Conservation (phyloP, 352 stramenopile genomes). For the Globisporangium irregulare region DNA sequence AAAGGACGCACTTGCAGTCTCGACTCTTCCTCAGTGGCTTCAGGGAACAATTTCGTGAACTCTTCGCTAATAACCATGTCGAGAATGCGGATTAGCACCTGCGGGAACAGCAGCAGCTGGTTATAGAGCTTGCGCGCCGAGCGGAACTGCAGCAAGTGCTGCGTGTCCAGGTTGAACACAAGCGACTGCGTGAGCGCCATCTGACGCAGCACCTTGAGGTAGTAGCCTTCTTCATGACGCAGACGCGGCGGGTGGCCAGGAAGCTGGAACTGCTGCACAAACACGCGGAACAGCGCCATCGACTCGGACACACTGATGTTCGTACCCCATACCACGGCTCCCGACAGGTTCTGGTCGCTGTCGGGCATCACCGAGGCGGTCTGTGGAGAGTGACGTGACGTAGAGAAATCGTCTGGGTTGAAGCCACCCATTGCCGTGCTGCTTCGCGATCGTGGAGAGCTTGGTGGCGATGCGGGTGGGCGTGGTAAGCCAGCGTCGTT, state of each 20-base stretch:
- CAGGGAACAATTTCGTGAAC: constrained; percentile 55
- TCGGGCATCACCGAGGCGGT: constrained; percentile 18
- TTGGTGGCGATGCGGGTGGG: constrained; percentile 59
- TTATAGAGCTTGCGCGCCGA: constrained; percentile 92
- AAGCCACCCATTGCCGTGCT: constrained; percentile 19
- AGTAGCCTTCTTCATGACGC: constrained; percentile 56
- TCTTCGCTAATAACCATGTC: constrained; percentile 96
- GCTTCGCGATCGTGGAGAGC: constrained; percentile 49
- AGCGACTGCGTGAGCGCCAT: constrained; percentile 80
- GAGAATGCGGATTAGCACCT: constrained; percentile 95
- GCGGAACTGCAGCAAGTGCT: constrained; percentile 84
- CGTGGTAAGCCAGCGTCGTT: constrained; percentile 40
- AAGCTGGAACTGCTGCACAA: constrained; percentile 83
- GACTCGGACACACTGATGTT: constrained; percentile 91
- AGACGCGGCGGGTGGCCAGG: constrained; percentile 22
- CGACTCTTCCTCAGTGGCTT: constrained; percentile 49
- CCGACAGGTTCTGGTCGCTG: constrained; percentile 53
- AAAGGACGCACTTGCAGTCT: constrained; percentile 96
- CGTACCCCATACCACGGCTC: constrained; percentile 92
- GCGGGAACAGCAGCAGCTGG: constrained; percentile 95
- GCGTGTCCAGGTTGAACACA: constrained; percentile 91
- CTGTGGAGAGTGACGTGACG: constrained; percentile 29
- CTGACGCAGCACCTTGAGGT: constrained; percentile 73
- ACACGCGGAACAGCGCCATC: constrained; percentile 89
- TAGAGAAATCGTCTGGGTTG: constrained; percentile 28